Base-by-base conservation (phyloP, 1,139 yeast species). In the Yamadazyma spencermartinsiae region DNA sequence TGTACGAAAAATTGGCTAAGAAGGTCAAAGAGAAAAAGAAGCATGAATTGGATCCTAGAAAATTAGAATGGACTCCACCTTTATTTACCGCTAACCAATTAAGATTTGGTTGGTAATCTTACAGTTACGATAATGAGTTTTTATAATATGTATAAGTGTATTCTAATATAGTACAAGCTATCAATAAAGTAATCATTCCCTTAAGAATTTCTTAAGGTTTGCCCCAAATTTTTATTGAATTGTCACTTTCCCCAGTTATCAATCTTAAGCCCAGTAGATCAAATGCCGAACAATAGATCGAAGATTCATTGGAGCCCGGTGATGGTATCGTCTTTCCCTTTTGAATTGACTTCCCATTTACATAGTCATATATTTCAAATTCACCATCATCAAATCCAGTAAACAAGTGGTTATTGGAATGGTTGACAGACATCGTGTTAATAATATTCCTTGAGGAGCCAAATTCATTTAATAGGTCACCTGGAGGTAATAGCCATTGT, bases 31-130 rank as follows among this genome's bases (percentile, higher is more conserved):
- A 71, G 23, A 86, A 86, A 65, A 86, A 87, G 61, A 80, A 84
- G 52, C 92, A 87, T 54, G 76, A 80, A 41, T 75, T 92, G 43
- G 90, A 86, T 51, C 83, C 96, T 0, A 62, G 72, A 4, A 79
- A 77, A 51, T 69, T 92, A 42, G 70, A 74, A 25, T 92, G 99
- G 99, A 86, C 86, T 46, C 98, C 98, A 4, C 99, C 99, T 0
- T 83, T 86, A 16, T 92, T 92, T 59, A 90, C 97, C 1, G 96
- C 98, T 15, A 90, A 95, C 40, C 98, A 92, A 68, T 68, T 92
- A 54, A 74, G 98, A 51, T 92, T 92, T 63, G 98, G 97, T 2
- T 90, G 97, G 96, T 90, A 65, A 48, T 31, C 29, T 26, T 6
- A 24, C 16, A 26, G 16, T 26, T 10, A 24, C 27, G 34, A 32